Percentiles rank a stretch among this genome's conserved stretches.
These are phyloP conservation scores for Phytophthora pinifolia DNA, from an alignment of 352 stramenopile genomes.

Conservation along the genomic window DNA sequence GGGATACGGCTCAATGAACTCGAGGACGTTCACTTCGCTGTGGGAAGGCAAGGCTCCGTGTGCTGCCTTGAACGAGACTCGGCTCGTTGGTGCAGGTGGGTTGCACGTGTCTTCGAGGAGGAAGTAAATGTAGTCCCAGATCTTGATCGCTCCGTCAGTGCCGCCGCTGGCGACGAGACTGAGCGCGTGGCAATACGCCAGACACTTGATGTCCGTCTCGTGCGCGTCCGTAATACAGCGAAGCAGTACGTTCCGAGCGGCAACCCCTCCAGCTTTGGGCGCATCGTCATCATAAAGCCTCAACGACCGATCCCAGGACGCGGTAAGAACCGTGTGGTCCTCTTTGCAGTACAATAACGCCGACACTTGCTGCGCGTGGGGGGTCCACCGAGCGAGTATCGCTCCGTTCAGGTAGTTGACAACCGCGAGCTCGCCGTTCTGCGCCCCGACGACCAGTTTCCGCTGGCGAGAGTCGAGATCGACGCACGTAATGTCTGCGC, in stretches of 20 bases:
- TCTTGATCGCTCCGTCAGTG: slow-evolving; percentile 65
- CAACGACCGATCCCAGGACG: slow-evolving; percentile 74
- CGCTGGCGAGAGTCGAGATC: slow-evolving; percentile 68
- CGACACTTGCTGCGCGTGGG: slow-evolving; percentile 62
- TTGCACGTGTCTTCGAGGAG: slow-evolving; percentile 65
- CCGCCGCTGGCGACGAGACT: slow-evolving; percentile 63
- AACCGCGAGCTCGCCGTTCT: slow-evolving; percentile 66
- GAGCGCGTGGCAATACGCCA: slow-evolving; percentile 75
- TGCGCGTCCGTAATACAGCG: slow-evolving; percentile 71
- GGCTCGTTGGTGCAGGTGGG: slow-evolving; percentile 9
- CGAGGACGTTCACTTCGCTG: slow-evolving; percentile 63
- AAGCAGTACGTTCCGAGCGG: slow-evolving; percentile 51
- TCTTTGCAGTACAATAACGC: slow-evolving; percentile 76
- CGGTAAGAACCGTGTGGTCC: slow-evolving; percentile 70
- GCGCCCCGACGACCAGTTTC: slow-evolving; percentile 69
- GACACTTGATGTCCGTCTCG: slow-evolving; percentile 74
- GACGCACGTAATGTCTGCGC: slow-evolving; percentile 68
- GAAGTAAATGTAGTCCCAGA: slow-evolving; percentile 89
- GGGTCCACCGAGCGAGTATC: slow-evolving; percentile 61
- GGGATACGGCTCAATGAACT: slow-evolving; percentile 78
- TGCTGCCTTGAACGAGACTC: slow-evolving; percentile 10
- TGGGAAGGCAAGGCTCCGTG: slow-evolving; percentile 2
- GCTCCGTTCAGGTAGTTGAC: slow-evolving; percentile 81
- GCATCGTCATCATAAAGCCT: slow-evolving; percentile 72
- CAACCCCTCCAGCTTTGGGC: slow-evolving; percentile 21